Evolutionary conservation across 1,139 yeast species (phyloP).

Genomic region (Debaryomyces subglobosus): DNA sequence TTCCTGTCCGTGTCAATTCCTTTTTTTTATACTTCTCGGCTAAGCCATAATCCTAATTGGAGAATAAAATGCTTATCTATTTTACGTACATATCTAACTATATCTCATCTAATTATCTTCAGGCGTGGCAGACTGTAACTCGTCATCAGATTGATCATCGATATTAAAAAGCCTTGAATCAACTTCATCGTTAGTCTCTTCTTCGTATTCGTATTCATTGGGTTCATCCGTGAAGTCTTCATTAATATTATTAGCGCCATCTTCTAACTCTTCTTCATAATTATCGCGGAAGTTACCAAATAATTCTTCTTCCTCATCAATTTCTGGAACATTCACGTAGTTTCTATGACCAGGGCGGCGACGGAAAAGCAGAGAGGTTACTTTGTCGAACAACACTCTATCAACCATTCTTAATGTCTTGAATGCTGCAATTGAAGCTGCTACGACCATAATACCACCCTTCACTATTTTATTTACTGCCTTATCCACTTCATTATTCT

Average conservation of each 20-base stretch:
- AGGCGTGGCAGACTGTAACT: slow-evolving; percentile 9
- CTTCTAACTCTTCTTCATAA: slow-evolving; percentile 51
- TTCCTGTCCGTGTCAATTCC: slow-evolving; percentile 35
- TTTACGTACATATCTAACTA: not conserved
- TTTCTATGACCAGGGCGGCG: slow-evolving; percentile 46
- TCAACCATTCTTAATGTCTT: slow-evolving; percentile 42
- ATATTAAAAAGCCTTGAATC: slow-evolving; percentile 43
- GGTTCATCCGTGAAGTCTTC: slow-evolving; percentile 15
- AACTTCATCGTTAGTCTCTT: slow-evolving; percentile 12
- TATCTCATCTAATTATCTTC: slow-evolving; percentile 1
- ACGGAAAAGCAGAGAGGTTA: slow-evolving; percentile 39
- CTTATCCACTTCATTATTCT: slow-evolving; percentile 64
- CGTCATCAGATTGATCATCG: slow-evolving; percentile 41
- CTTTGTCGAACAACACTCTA: slow-evolving; percentile 36
- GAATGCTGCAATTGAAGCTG: slow-evolving; percentile 45
- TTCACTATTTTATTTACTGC: slow-evolving; percentile 63
- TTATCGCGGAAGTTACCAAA: slow-evolving; percentile 52
- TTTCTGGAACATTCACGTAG: slow-evolving; percentile 47
- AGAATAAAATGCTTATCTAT: not conserved
- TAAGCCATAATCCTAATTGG: not conserved
- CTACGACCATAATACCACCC: slow-evolving; percentile 59
- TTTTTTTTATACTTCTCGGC: not conserved
- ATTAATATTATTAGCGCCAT: slow-evolving; percentile 26
- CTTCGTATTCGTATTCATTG: slow-evolving; percentile 11
- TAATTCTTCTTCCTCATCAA: slow-evolving; percentile 53